A percentile compares a stretch with the other conserved stretches of the same genome.
Evolutionary conservation across 257 asterid species (phyloP).

Genomic region (Nicotiana attenuata): DNA sequence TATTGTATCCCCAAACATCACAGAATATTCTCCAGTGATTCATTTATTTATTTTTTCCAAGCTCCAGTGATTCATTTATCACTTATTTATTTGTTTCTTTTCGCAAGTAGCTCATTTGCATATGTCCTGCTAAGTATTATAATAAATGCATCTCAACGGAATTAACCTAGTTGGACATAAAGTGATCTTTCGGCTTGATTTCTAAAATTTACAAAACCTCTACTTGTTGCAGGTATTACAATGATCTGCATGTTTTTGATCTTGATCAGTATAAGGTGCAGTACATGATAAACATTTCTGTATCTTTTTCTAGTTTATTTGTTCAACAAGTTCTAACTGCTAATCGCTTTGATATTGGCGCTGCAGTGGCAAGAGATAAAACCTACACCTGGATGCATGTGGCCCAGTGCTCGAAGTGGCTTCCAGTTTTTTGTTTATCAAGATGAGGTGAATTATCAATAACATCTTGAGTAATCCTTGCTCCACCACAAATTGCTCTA

Average conservation of each 20-base stretch:
- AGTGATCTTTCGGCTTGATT: background rate
- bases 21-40: background rate
- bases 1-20: background rate
- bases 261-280: conserved; percentile 89
- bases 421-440: conserved; percentile 85
- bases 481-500: background rate
- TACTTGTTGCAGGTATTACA: conserved; percentile 63
- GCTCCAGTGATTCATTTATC: background rate
- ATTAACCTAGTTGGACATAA: background rate
- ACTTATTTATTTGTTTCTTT: background rate
- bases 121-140: background rate
- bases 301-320: conserved; percentile 5
- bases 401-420: conserved; percentile 99
- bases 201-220: background rate
- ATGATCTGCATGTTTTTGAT: conserved; percentile 88
- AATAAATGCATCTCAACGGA: background rate
- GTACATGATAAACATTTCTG: background rate
- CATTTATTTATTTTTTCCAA: background rate
- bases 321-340: conserved; percentile 13
- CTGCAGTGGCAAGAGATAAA: conserved; percentile 98
- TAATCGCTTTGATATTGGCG: conserved; percentile 13
- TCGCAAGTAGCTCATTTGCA: background rate
- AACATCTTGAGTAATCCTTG: background rate
- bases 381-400: conserved; percentile 83
- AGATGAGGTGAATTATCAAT: conserved; percentile 58